Conservation (phyloP, 257 asterid species). For the Ajuga chamaepitys region DNA sequence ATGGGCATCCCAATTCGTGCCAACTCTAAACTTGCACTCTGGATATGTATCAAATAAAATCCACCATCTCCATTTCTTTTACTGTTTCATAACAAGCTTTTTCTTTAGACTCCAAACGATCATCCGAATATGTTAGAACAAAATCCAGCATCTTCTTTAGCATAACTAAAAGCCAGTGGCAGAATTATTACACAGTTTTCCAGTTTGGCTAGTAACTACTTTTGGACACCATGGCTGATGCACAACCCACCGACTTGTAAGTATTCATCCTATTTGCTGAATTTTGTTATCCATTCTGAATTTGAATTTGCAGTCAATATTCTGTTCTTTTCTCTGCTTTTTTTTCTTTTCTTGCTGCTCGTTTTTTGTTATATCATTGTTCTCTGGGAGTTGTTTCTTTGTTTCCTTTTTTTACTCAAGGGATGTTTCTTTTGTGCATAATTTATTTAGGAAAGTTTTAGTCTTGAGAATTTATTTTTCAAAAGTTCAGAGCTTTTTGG, state of each 20-base stretch:
- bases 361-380: background rate
- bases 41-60: no score
- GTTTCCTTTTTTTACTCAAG: background rate
- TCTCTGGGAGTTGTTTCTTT: background rate
- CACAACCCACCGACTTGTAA: slow-evolving; percentile 22
- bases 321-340: background rate
- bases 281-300: background rate
- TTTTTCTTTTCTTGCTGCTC: background rate
- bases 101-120: no score
- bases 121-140: no score
- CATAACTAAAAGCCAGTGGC: background rate
- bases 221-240: slow-evolving; percentile 18
- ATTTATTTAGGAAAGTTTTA: no score
- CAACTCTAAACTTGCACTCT: no score
- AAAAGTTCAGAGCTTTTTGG: background rate
- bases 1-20: no score
- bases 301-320: background rate
- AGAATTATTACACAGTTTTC: background rate
- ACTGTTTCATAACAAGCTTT: no score
- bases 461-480: background rate
- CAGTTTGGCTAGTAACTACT: background rate
- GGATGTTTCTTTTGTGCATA: background rate
- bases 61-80: no score
- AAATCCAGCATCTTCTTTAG: background rate
- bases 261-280: slow-evolving; percentile 9